Evolutionary conservation across 202 grass and related monocot genomes (phyloP).

Genomic region (Sporobolus alterniflorus): DNA sequence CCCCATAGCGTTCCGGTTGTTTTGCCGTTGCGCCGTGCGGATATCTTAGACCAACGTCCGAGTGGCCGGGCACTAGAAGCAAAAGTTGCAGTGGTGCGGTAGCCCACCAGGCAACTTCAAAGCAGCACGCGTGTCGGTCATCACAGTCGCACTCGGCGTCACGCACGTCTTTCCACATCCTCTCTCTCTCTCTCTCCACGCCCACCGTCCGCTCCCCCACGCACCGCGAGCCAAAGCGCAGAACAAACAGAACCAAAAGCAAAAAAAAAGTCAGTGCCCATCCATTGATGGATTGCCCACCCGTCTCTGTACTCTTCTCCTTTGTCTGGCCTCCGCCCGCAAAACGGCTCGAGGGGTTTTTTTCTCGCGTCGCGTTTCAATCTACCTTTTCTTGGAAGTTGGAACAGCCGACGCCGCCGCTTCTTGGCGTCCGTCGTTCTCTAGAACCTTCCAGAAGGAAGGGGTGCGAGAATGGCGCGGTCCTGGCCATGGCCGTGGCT

Average conservation of each 20-base stretch:
- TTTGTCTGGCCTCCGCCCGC: conserved; percentile 17
- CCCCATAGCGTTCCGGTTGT: no score
- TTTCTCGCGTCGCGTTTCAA: conserved; percentile 3
- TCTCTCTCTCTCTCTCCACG: neutral
- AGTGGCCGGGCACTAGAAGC: no score
- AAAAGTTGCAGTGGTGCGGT: neutral
- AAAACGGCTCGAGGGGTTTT: conserved; percentile 27
- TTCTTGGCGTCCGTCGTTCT: neutral
- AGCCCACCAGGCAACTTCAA: neutral
- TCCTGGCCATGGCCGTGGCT: neutral
- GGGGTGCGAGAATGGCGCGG: conserved; percentile 4
- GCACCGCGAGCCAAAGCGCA: neutral
- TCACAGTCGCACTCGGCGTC: neutral
- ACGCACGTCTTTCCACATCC: neutral
- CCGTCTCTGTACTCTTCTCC: conserved; percentile 13
- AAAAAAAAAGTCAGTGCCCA: neutral
- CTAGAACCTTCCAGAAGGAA: neutral
- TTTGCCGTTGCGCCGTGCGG: no score
- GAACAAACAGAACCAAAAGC: neutral
- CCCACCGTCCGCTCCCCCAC: neutral
- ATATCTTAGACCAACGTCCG: no score
- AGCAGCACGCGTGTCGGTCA: neutral
- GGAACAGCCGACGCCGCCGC: neutral
- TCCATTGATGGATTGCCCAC: no score
- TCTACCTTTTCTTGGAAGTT: neutral